Conservation (phyloP, 805 yeast species). For the Starmerella powellii region DNA sequence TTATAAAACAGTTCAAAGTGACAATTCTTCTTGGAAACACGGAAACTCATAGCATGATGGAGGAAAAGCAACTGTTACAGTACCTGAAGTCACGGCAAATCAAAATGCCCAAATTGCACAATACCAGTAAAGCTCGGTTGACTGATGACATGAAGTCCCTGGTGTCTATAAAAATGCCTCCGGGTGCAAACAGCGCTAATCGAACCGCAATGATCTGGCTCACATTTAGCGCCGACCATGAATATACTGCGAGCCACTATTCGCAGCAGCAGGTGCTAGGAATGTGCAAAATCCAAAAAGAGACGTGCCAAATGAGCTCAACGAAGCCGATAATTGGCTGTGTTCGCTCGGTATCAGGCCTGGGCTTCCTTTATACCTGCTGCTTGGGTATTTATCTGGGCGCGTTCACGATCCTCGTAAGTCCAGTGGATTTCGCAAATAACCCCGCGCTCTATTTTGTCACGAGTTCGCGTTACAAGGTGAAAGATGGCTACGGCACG, state of each 20-base stretch:
- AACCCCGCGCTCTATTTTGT: conserved; percentile 62
- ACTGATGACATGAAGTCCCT: conserved; percentile 24
- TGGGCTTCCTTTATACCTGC: conserved; percentile 81
- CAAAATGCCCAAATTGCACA: conserved; percentile 44
- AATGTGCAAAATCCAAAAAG: conserved; percentile 78
- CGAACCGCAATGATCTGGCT: conserved; percentile 48
- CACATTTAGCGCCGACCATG: conserved; percentile 59
- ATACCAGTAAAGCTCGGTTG: conserved; percentile 48
- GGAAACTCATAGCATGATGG: conserved; percentile 59
- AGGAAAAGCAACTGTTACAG: conserved; percentile 52
- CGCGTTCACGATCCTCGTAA: conserved; percentile 65
- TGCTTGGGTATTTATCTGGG: conserved; percentile 79
- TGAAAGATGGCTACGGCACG: conserved; percentile 76
- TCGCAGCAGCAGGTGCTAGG: conserved; percentile 57
- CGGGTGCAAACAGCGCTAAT: conserved; percentile 11
- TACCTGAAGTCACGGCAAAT: conserved; percentile 39
- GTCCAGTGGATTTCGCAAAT: conserved; percentile 64
- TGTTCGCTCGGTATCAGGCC: conserved; percentile 69
- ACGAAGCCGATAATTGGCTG: conserved; percentile 69
- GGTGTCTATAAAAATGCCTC: conserved; percentile 22
- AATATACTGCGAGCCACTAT: conserved; percentile 42
- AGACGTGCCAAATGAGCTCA: conserved; percentile 73
- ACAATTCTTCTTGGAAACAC: conserved; percentile 63
- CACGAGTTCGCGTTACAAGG: conserved; percentile 60
- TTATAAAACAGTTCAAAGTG: conserved; percentile 60